phyloP scores from a whole-genome alignment of 176 grass and related monocot species.

The Eleusine coracana region DNA sequence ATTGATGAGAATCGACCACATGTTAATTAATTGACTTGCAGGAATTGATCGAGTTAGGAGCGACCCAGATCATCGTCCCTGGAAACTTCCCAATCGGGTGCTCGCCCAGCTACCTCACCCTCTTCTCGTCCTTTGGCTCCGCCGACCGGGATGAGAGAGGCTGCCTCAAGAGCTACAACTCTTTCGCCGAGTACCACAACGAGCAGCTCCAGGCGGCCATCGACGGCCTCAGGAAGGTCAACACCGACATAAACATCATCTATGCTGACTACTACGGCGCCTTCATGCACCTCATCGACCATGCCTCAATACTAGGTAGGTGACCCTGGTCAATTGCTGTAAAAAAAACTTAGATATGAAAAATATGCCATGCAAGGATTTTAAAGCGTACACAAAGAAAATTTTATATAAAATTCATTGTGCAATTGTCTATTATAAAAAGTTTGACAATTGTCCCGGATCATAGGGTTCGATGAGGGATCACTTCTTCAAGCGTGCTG shows the following conservation, averaged over 20 bases:
- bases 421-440: too few species aligned
- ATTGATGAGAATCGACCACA: too few species aligned
- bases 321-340: too few species aligned
- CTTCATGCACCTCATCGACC: conserved; percentile 67
- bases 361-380: neutral
- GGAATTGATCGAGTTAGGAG: conserved; percentile 73
- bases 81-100: conserved; percentile 92
- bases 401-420: neutral
- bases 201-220: conserved; percentile 61
- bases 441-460: neutral
- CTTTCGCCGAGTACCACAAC: conserved; percentile 79
- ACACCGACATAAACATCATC: conserved; percentile 54
- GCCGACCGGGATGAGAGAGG: conserved; percentile 52
- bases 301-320: conserved; percentile 53
- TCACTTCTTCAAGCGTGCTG: conserved; percentile 69
- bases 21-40: neutral
- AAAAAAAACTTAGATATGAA: neutral
- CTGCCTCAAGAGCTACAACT: conserved; percentile 76
- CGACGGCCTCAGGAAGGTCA: conserved; percentile 43
- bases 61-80: conserved; percentile 62
- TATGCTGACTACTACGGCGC: conserved; percentile 91
- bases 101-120: conserved; percentile 80
- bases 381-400: neutral
- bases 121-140: conserved; percentile 49
- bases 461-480: conserved; percentile 62